Evolutionary conservation across 805 yeast genomes (phyloP).

Genomic region (Wickerhamiella parazyma): DNA sequence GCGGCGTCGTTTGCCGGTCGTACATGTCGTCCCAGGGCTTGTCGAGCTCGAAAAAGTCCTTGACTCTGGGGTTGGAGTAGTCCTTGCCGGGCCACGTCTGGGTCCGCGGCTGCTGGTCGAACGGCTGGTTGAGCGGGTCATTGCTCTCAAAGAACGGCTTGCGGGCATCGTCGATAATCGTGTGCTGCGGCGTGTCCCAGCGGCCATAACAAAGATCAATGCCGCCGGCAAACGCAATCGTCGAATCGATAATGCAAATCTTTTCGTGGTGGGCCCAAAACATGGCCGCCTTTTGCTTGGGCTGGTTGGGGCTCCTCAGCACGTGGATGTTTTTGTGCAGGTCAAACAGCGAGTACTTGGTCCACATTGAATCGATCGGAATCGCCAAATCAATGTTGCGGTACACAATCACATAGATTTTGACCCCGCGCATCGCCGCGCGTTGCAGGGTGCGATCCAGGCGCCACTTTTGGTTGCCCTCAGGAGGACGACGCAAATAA

Average conservation of each 20-base stretch:
- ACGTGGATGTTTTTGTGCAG: constrained; percentile 79
- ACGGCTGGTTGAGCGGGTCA: constrained; percentile 10
- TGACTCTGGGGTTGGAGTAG: constrained; percentile 87
- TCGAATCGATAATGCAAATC: constrained; percentile 70
- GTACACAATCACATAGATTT: constrained; percentile 79
- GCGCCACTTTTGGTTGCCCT: constrained; percentile 90
- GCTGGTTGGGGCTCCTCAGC: constrained; percentile 88
- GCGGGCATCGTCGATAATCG: constrained; percentile 57
- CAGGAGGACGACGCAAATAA: constrained; percentile 84
- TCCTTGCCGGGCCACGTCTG: constrained; percentile 93
- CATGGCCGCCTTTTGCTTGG: constrained; percentile 68
- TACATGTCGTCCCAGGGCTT: constrained; percentile 87
- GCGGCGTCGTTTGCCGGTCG: constrained; percentile 63
- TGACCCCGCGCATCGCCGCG: constrained; percentile 90
- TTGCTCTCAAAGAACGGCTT: constrained; percentile 25
- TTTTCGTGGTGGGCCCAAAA: constrained; percentile 99
- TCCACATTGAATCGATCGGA: constrained; percentile 85
- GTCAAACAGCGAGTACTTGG: constrained; percentile 82
- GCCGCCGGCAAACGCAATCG: constrained; percentile 87
- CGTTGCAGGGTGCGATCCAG: constrained; percentile 75
- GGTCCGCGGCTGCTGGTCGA: constrained; percentile 21
- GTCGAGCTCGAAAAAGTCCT: constrained; percentile 69
- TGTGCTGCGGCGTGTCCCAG: constrained; percentile 94
- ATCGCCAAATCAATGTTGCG: constrained; percentile 90
- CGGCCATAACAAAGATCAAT: constrained; percentile 92